A percentile compares a stretch with the other conserved stretches of the same genome.
Evolutionary conservation across 73 alveolate species (phyloP).

Genomic region (Paramecium caudatum): DNA sequence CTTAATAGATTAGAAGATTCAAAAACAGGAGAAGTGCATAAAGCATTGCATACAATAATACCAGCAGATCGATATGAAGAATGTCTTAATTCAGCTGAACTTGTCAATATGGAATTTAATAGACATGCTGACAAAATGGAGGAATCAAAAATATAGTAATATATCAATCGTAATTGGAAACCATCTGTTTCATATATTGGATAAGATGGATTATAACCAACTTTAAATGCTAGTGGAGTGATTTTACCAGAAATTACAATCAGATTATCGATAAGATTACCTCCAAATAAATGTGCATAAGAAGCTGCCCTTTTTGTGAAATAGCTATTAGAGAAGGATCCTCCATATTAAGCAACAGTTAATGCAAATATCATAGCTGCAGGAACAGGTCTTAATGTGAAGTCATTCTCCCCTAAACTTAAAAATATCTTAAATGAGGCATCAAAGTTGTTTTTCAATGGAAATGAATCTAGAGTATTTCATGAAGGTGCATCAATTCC

Average conservation of each 20-base stretch:
- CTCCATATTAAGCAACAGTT: conserved; percentile 84
- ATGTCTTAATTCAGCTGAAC: conserved; percentile 49
- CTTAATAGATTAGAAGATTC: conserved; percentile 87
- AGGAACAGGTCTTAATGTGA: conserved; percentile 76
- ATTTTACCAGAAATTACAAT: conserved; percentile 78
- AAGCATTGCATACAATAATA: conserved; percentile 73
- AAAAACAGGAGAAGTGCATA: conserved; percentile 80
- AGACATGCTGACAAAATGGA: conserved; percentile 74
- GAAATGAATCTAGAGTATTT: conserved; percentile 76
- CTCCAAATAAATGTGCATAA: conserved; percentile 91
- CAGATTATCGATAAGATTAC: conserved; percentile 88
- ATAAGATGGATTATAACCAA: conserved; percentile 89
- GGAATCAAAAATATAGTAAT: conserved; percentile 59
- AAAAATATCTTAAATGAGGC: conserved; percentile 80
- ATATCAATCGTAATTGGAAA: conserved; percentile 82
- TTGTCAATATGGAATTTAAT: conserved; percentile 71
- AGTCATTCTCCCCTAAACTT: conserved; percentile 64
- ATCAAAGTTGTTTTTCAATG: conserved; percentile 78
- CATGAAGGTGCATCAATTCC: conserved; percentile 97
- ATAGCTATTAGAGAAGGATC: conserved; percentile 79
- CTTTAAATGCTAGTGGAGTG: conserved; percentile 89
- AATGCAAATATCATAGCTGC: conserved; percentile 61
- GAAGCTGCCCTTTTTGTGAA: conserved; percentile 81
- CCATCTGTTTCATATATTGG: conserved; percentile 91
- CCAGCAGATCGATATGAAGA: conserved; percentile 80